These are phyloP conservation scores for Boletus edulis DNA, from an alignment of 768 basidiomycete species.

Conservation along the genomic window DNA sequence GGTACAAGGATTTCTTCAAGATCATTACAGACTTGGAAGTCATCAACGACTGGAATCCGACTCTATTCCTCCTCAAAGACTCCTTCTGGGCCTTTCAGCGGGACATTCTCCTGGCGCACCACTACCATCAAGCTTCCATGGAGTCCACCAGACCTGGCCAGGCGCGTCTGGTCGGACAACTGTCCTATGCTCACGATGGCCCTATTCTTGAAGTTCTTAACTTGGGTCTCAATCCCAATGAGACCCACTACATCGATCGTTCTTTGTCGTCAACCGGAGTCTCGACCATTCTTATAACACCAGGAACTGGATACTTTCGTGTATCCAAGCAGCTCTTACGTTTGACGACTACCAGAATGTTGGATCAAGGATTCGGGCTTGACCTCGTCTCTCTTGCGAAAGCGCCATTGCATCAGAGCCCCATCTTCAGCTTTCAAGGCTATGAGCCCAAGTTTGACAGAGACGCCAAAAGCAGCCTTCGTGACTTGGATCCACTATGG, in stretches of 20 bases:
- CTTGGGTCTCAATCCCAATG: conserved; percentile 86
- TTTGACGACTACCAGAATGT: conserved; percentile 88
- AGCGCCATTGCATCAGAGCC: conserved; percentile 88
- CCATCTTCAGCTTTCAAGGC: conserved; percentile 86
- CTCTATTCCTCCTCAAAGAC: conserved; percentile 82
- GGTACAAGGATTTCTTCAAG: conserved; percentile 97
- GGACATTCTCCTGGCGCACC: conserved; percentile 87
- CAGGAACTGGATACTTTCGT: conserved; percentile 91
- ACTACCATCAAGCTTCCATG: conserved; percentile 70
- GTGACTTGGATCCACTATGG: conserved; percentile 72
- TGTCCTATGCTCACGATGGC: conserved; percentile 90
- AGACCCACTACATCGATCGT: conserved; percentile 94
- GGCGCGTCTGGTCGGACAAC: conserved; percentile 68
- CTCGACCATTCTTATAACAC: conserved; percentile 82
- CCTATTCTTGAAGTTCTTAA: conserved; percentile 96
- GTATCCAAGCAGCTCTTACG: conserved; percentile 89
- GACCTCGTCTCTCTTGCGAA: conserved; percentile 89
- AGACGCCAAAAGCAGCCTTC: conserved; percentile 43
- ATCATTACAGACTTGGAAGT: conserved; percentile 92
- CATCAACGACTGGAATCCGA: conserved; percentile 83
- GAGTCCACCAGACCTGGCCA: conserved; percentile 46
- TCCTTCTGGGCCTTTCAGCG: conserved; percentile 90
- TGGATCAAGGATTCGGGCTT: conserved; percentile 89
- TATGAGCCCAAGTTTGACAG: conserved; percentile 55
- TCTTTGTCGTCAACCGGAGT: conserved; percentile 88